Conservation (phyloP, 1,284 basidiomycete genomes). For the Trametes hirsuta region DNA sequence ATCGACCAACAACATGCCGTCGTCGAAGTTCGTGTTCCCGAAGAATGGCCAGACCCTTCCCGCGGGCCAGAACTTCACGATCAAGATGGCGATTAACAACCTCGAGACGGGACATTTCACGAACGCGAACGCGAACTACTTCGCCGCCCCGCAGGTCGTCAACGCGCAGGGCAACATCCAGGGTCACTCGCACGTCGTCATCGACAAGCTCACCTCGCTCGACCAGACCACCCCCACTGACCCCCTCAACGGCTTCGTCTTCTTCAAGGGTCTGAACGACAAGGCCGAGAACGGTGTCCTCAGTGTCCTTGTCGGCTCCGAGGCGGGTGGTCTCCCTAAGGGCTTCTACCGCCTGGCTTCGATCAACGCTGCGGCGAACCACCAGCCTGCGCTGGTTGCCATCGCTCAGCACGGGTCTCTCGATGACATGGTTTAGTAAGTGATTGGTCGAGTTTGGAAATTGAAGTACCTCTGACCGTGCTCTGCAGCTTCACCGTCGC, state of each 20-base stretch:
- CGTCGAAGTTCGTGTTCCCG: slow-evolving; percentile 59
- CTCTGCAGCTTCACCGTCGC: slow-evolving; percentile 21
- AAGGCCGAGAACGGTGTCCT: slow-evolving; percentile 53
- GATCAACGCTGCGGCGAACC: slow-evolving; percentile 64
- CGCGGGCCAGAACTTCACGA: slow-evolving; percentile 59
- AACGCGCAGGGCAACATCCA: slow-evolving; percentile 53
- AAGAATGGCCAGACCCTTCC: slow-evolving; percentile 55
- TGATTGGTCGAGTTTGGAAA: neutral
- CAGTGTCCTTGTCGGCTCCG: slow-evolving; percentile 48
- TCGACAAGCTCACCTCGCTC: slow-evolving; percentile 54
- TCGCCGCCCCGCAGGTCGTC: slow-evolving; percentile 67
- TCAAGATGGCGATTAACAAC: slow-evolving; percentile 58
- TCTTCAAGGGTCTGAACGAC: slow-evolving; percentile 71
- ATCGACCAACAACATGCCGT: slow-evolving; percentile 57
- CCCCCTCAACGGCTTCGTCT: slow-evolving; percentile 55
- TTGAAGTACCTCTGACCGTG: neutral
- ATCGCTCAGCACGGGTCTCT: slow-evolving; percentile 55
- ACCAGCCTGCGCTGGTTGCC: slow-evolving; percentile 59
- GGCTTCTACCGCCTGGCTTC: slow-evolving; percentile 64
- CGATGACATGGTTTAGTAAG: slow-evolving; percentile 52
- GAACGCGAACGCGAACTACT: slow-evolving; percentile 64
- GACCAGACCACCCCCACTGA: slow-evolving; percentile 55
- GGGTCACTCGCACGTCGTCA: slow-evolving; percentile 69
- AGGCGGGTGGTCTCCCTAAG: slow-evolving; percentile 50
- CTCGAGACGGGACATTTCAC: slow-evolving; percentile 65